phyloP scores from a whole-genome alignment of 805 yeast genomes.

The Ogataea naganishii region DNA sequence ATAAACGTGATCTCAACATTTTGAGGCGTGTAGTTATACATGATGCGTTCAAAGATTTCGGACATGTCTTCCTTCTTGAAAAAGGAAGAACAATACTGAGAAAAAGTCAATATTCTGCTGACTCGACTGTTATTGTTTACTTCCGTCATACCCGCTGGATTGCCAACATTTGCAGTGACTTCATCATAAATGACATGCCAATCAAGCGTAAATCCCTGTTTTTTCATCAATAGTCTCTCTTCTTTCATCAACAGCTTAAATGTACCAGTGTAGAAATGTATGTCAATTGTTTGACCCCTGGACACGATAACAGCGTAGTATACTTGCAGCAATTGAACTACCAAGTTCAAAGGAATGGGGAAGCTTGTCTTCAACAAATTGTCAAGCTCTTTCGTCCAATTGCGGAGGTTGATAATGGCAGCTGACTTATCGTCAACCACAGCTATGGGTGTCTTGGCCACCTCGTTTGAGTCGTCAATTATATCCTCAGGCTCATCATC shows the following conservation, averaged over 20 bases:
- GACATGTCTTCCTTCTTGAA: conserved; percentile 42
- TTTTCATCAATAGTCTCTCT: conserved; percentile 26
- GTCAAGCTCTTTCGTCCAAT: conserved; percentile 82
- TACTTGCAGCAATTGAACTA: conserved; percentile 55
- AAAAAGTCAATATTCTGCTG: conserved; percentile 39
- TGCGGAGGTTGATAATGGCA: conserved; percentile 63
- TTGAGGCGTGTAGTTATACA: conserved; percentile 43
- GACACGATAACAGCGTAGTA: conserved; percentile 66
- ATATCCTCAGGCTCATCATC: conserved; percentile 28
- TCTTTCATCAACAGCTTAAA: conserved; percentile 51
- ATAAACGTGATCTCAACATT: conserved; percentile 45
- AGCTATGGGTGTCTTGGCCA: conserved; percentile 40
- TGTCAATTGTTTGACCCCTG: conserved; percentile 59
- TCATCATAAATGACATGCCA: conserved; percentile 39
- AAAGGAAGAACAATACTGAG: conserved; percentile 45
- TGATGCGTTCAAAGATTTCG: conserved; percentile 38
- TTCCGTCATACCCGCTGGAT: conserved; percentile 40
- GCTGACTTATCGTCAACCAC: conserved; percentile 60
- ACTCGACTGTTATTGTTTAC: conserved; percentile 41
- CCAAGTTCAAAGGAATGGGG: conserved; percentile 61
- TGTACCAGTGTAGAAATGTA: conserved; percentile 52
- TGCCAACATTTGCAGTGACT: conserved; percentile 28
- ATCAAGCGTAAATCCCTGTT: conserved; percentile 35
- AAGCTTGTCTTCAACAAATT: conserved; percentile 73
- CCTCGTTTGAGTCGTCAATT: conserved; percentile 32